Evolutionary conservation across 2,329 filamentous ascomycete genomes (phyloP), one percentile per base, ranked within the genome.

Genomic region (Zymoseptoria pseudotritici): DNA sequence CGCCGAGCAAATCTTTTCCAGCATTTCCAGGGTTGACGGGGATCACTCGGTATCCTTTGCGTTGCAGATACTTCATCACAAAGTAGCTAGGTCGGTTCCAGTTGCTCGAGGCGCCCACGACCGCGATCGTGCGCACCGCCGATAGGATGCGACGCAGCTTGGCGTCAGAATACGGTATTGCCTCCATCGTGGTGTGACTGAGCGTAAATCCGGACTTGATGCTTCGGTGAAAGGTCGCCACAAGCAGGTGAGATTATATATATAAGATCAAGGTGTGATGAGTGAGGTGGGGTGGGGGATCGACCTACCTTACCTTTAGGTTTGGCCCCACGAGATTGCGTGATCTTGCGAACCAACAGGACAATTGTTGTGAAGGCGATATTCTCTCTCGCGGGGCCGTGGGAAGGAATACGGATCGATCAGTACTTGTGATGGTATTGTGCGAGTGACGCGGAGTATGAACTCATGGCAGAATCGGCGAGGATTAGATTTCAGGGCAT

Each of bases 11-110:
- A 19, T 60, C n/a, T 31, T 60, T 62, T 3, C 61, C 61, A 54
- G 61, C 61, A 56, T 56, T 60, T 24, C 58, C 61, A 20, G 61
- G 61, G 50, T 62, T 62, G 58, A 62, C 61, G 29, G 61, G 61
- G n/a, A 62, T 62, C 29, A 62, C 61, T 53, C 61, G 61, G 53
- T 62, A 62, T 58, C 61, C 61, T 58, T 62, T 62, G 49, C 61
- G 61, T 49, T 62, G 61, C 24, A 62, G 17, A 52, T 62, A 62
- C 61, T 62, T 60, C 61, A 62, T 62, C 13, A 62, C 61, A 21
- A 62, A 62, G 61, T 62, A 62, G 58, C 61, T 62, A 46, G 61
- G 61, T 29, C 61, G 61, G n/a, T 62, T 62, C 61, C 61, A 62
- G 46, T 62, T 62, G 61, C 58, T 60, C 17, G 61, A 62, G 55